These are phyloP conservation scores for Epichloe typhina DNA, from an alignment of 2,329 filamentous ascomycete species.

Conservation along the genomic window DNA sequence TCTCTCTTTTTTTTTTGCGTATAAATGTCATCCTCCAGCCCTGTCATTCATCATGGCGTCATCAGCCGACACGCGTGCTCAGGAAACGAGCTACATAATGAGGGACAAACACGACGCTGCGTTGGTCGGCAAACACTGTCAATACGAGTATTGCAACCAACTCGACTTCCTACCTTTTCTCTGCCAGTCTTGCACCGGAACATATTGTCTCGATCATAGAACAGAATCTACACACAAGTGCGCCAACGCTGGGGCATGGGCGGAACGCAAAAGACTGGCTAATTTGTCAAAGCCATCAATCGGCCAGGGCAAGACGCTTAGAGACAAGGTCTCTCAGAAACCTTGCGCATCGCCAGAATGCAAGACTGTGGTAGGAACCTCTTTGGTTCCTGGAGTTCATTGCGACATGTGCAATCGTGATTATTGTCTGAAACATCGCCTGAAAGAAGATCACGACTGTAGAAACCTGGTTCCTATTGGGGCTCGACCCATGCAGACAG, in stretches of 20 bases:
- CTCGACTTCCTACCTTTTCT: slow-evolving; percentile 93
- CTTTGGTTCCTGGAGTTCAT: slow-evolving; percentile 54
- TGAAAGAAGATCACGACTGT: slow-evolving; percentile 76
- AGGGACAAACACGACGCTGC: slow-evolving; percentile 60
- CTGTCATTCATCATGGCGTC: slow-evolving; percentile 35
- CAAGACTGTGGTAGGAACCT: slow-evolving; percentile 59
- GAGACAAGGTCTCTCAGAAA: slow-evolving; percentile 44
- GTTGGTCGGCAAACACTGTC: slow-evolving; percentile 80
- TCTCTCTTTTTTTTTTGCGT: neutral
- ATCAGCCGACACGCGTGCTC: slow-evolving; percentile 26
- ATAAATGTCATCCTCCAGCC: neutral
- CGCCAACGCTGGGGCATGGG: slow-evolving; percentile 47
- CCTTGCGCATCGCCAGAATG: slow-evolving; percentile 54
- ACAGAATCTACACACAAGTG: slow-evolving; percentile 70
- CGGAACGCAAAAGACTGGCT: slow-evolving; percentile 40
- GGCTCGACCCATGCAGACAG: slow-evolving; percentile 30
- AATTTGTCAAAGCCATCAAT: slow-evolving; percentile 39
- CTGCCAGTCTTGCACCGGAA: slow-evolving; percentile 76
- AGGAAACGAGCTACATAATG: slow-evolving; percentile 56
- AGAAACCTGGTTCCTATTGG: slow-evolving; percentile 52
- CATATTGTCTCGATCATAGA: slow-evolving; percentile 89
- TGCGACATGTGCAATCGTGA: slow-evolving; percentile 58
- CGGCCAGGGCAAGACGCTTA: slow-evolving; percentile 40
- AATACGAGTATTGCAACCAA: slow-evolving; percentile 81
- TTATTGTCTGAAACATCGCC: slow-evolving; percentile 67